phyloP scores from a whole-genome alignment of 441 rosid species.

The Theobroma grandiflorum region DNA sequence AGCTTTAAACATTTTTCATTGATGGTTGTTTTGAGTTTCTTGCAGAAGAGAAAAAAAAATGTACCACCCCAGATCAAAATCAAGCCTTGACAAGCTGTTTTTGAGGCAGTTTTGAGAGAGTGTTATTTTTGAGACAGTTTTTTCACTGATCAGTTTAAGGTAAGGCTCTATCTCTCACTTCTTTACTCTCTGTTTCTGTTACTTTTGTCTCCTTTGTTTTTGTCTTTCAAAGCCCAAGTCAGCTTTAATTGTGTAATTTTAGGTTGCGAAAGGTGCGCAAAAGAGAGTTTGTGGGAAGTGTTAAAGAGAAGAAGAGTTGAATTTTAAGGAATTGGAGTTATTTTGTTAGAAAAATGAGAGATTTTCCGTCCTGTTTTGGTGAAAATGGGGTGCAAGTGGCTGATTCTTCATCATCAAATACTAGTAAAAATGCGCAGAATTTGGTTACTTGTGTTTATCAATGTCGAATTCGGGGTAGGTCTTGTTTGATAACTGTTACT shows the following conservation, averaged over 20 bases:
- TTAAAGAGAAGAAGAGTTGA: slow-evolving; percentile 31
- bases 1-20: slow-evolving; percentile 27
- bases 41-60: slow-evolving; percentile 41
- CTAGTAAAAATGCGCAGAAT: slow-evolving; percentile 69
- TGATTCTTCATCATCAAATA: slow-evolving; percentile 69
- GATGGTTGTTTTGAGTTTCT: slow-evolving; percentile 32
- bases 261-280: slow-evolving; percentile 38
- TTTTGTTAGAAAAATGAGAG: slow-evolving; percentile 58
- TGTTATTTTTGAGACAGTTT: slow-evolving; percentile 24
- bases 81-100: slow-evolving; percentile 37
- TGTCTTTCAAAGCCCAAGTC: slow-evolving; percentile 27
- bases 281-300: slow-evolving; percentile 40
- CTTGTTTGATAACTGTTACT: slow-evolving; percentile 70
- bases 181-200: slow-evolving; percentile 24
- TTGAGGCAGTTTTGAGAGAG: slow-evolving; percentile 41
- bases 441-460: slow-evolving; percentile 72
- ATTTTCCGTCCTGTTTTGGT: slow-evolving; percentile 93
- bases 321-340: slow-evolving; percentile 35
- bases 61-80: slow-evolving; percentile 41
- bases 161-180: slow-evolving; percentile 24
- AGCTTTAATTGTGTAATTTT: slow-evolving; percentile 29
- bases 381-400: slow-evolving; percentile 85
- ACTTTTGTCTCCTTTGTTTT: background rate
- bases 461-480: slow-evolving; percentile 61
- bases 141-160: slow-evolving; percentile 35